These are phyloP conservation scores for Plantago rigida DNA, from an alignment of 305 asterid species.

Conservation along the genomic window DNA sequence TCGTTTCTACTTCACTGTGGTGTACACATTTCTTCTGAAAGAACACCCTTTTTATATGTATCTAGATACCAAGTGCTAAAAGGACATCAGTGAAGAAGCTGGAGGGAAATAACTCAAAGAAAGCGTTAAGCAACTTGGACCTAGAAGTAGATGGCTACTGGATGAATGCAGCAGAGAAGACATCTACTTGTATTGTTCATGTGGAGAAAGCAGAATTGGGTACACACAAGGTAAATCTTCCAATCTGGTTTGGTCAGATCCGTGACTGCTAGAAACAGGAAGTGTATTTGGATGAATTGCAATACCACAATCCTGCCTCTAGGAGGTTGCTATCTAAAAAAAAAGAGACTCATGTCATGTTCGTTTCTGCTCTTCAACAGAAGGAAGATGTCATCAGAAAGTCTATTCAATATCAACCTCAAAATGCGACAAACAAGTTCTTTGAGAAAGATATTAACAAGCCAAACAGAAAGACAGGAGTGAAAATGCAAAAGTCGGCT, in stretches of 20 bases:
- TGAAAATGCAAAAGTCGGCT: conserved; percentile 18
- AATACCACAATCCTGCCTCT: no score
- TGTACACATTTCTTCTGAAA: background rate
- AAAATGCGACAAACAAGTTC: conserved; percentile 13
- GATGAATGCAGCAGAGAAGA: background rate
- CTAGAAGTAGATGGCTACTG: background rate
- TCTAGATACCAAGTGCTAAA: conserved; percentile 18
- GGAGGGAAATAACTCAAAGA: conserved; percentile 1
- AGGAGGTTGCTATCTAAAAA: no score
- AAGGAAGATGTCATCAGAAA: conserved; percentile 16
- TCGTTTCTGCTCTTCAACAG: conserved; percentile 21
- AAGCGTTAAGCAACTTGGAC: conserved; percentile 5
- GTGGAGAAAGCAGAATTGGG: conserved; percentile 8
- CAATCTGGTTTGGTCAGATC: background rate
- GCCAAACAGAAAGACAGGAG: conserved; percentile 13
- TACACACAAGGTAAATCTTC: conserved; percentile 7
- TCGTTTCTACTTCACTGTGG: background rate
- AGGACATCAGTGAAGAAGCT: background rate
- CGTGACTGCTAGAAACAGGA: background rate
- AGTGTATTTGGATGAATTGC: background rate
- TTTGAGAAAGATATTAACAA: conserved; percentile 18
- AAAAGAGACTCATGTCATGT: background rate
- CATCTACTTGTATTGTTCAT: background rate
- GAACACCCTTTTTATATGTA: background rate
- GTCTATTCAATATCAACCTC: conserved; percentile 19